These are phyloP conservation scores for Trichothecium sympodiale DNA, from an alignment of 2,329 filamentous ascomycete species.

Conservation along the genomic window DNA sequence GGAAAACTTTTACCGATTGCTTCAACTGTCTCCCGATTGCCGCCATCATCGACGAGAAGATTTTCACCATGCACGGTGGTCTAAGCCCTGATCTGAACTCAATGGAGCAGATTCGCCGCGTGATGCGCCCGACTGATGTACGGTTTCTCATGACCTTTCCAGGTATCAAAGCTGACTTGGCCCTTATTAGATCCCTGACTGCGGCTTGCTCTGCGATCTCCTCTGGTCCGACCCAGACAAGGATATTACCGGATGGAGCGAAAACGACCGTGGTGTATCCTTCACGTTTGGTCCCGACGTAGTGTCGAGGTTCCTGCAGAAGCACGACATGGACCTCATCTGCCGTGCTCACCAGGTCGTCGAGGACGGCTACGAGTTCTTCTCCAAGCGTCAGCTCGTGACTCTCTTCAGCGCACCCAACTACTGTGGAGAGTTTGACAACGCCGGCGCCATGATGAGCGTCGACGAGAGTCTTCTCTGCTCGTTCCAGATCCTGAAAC, in stretches of 20 bases:
- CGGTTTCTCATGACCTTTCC: constrained; percentile 29
- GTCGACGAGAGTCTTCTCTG: constrained; percentile 97
- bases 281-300: constrained; percentile 98
- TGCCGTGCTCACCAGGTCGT: constrained; percentile 98
- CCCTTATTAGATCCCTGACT: constrained; percentile 89
- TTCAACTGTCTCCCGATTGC: constrained; percentile 99
- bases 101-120: constrained; percentile 98
- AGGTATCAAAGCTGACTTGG: constrained; percentile 8
- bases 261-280: constrained; percentile 96
- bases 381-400: constrained; percentile 94
- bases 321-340: constrained; percentile 99
- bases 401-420: constrained; percentile 97
- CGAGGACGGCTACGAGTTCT: constrained; percentile 99
- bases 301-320: constrained; percentile 92
- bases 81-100: constrained; percentile 95
- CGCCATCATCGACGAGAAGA: constrained; percentile 99
- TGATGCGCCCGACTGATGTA: constrained; percentile 98
- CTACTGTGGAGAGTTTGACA: constrained; percentile 99
- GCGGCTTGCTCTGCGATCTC: constrained; percentile 91
- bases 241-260: constrained; percentile 97
- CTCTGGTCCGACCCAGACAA: constrained; percentile 99
- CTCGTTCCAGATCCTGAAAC: constrained; percentile 99
- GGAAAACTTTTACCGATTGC: constrained; percentile 99
- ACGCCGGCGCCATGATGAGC: constrained; percentile 99
- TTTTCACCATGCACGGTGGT: constrained; percentile 99